phyloP scores from a whole-genome alignment of 345 rosid genomes.

The Mercurialis annua region DNA sequence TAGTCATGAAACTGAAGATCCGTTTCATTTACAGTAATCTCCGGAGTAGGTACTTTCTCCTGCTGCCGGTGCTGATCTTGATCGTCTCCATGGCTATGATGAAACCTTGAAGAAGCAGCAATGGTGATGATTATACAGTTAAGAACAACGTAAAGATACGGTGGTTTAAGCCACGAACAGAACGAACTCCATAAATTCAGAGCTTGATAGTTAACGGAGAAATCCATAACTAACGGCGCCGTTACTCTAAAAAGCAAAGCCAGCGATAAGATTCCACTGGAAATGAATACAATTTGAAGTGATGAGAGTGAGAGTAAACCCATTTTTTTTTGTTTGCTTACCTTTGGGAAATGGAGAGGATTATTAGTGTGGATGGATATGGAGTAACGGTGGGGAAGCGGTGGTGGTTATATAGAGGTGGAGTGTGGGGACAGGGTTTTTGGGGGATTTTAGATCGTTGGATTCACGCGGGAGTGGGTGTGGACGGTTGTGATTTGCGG shows the following conservation, averaged over 20 bases:
- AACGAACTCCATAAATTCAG: conserved; percentile 42
- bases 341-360: not conserved
- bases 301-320: conserved; percentile 22
- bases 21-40: not conserved
- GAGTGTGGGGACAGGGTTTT: conserved; percentile 6
- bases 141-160: conserved; percentile 43
- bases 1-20: conserved; percentile 5
- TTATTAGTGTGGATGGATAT: not conserved
- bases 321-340: conserved; percentile 5
- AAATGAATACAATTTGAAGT: conserved; percentile 33
- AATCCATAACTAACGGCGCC: conserved; percentile 33
- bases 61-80: conserved; percentile 6
- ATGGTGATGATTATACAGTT: conserved; percentile 57
- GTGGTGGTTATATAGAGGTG: conserved; percentile 17
- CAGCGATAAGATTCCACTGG: conserved; percentile 31
- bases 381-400: not conserved
- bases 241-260: conserved; percentile 33
- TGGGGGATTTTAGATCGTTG: conserved; percentile 14
- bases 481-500: conserved; percentile 23
- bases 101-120: conserved; percentile 47
- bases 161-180: conserved; percentile 54
- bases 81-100: conserved; percentile 5
- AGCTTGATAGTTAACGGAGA: conserved; percentile 34
- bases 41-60: not conserved
- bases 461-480: not conserved